Evolutionary conservation across 495 filamentous ascomycete species (phyloP), one percentile per base, ranked within the genome.

Genomic region (Tuber umbilicatum): DNA sequence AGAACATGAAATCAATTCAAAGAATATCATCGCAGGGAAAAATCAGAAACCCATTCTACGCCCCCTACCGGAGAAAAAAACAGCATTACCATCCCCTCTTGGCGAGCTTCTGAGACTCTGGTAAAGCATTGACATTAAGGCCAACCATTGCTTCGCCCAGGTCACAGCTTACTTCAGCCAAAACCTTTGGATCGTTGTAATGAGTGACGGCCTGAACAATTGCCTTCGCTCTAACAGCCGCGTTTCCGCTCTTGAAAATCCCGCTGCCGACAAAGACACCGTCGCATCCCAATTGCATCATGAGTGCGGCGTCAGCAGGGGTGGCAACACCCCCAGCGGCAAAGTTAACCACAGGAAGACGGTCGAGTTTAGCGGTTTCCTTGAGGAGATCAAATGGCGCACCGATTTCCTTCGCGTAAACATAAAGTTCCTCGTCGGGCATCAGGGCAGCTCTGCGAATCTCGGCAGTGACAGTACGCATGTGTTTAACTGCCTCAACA

Each of bases 251-350:
- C 89, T 99, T 99, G 87, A 99, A 99, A 84, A 99, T 98, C 55
- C 95, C 95, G 68, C 89, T 92, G 42, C 95, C 95, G 68, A 99
- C 95, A 82, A 99, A 99, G 42, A 99, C 95, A 73, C 95, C 95
- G 82, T 99, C 95, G 82, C 95, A 99, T 74, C 95, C 95, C 73
- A 99, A 85, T 85, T 97, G 94, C 95, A 99, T 99, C 95, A 99
- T 99, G 55, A 99, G 87, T 42, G 95, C 95, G 21, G 95, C 95
- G 86, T 99, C 95, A 4, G 95, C 95, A 1, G 95, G 95, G 17
- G 95, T 99, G 19, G 95, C 95, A 50, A 99, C 90, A 71, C 95
- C 95, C 27, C 95, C 95, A n/a, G 95, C 95, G 5, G 95, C 95
- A 80, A 99, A 99, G 88, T 99, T 99, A 69, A 99, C 95, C 1